A percentile compares a stretch with the other conserved stretches of the same genome.
phyloP scores from a whole-genome alignment of 352 stramenopile genomes.

The Phytophthora pseudosyringae region DNA sequence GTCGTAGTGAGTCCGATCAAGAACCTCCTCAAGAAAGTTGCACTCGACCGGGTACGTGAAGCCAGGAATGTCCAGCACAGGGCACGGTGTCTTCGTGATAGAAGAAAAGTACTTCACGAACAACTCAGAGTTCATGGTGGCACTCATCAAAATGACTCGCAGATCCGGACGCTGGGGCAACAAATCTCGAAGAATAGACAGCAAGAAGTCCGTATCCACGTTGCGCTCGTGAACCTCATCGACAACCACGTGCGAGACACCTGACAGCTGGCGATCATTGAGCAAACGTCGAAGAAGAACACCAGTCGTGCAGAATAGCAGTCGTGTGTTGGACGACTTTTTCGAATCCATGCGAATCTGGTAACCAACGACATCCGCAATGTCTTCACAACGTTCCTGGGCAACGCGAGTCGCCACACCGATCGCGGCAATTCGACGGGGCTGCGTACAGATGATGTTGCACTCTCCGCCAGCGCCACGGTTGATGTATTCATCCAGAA shows the following conservation, averaged over 20 bases:
- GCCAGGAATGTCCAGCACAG: constrained; percentile 85
- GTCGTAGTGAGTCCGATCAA: constrained; percentile 65
- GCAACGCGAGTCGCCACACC: constrained; percentile 96
- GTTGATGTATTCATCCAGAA: constrained; percentile 94
- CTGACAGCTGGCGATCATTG: constrained; percentile 85
- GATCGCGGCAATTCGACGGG: constrained; percentile 95
- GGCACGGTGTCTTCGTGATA: constrained; percentile 45
- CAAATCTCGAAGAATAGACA: constrained; percentile 92
- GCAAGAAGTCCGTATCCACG: constrained; percentile 96
- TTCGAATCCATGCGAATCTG: constrained; percentile 96
- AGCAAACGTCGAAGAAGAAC: constrained; percentile 95
- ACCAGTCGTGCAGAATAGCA: constrained; percentile 97
- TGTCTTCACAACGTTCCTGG: constrained; percentile 92
- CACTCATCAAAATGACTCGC: constrained; percentile 96
- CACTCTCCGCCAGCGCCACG: constrained; percentile 86
- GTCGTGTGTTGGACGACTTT: constrained; percentile 85
- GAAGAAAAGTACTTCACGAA: constrained; percentile 90
- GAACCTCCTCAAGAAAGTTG: constrained; percentile 83
- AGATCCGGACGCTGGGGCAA: constrained; percentile 78
- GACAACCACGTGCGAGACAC: constrained; percentile 98
- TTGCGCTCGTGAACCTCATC: constrained; percentile 99
- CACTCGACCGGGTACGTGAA: constrained; percentile 85
- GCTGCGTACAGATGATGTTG: constrained; percentile 97
- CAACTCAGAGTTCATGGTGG: constrained; percentile 93
- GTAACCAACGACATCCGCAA: constrained; percentile 92